Evolutionary conservation across 2,329 filamentous ascomycete species (phyloP).

Genomic region (Colletotrichum sp.): DNA sequence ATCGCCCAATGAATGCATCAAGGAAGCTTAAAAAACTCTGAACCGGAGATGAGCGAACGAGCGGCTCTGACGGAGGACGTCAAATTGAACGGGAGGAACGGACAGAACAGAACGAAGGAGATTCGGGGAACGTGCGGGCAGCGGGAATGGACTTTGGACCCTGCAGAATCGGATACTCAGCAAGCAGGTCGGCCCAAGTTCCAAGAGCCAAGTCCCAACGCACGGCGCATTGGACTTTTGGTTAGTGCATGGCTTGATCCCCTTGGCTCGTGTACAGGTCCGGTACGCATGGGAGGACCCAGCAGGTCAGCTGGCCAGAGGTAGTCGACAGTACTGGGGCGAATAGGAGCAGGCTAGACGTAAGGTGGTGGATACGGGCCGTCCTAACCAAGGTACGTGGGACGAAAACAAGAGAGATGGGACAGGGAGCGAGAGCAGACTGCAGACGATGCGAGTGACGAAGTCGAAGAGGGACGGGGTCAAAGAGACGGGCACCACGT

Average conservation of each 20-base stretch:
- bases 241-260: conserved; percentile 3
- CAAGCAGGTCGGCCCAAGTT: conserved; percentile 1
- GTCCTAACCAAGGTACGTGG: conserved; percentile 2
- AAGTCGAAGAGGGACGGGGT: neutral
- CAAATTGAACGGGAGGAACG: neutral
- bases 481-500: neutral
- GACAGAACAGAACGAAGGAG: neutral
- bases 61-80: neutral
- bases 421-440: neutral
- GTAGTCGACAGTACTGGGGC: neutral
- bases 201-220: neutral
- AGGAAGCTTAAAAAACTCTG: neutral
- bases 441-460: neutral
- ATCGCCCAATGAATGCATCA: neutral
- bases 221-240: neutral
- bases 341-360: neutral
- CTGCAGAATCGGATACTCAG: conserved; percentile 21
- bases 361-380: conserved; percentile 3
- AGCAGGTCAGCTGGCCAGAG: conserved; percentile 11
- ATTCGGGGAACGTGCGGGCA: neutral
- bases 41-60: neutral
- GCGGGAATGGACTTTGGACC: conserved; percentile 15
- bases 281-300: conserved; percentile 1
- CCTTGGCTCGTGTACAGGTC: conserved; percentile 7
- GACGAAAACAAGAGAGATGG: neutral